Evolutionary conservation across 129 eudicot genomes (phyloP).

Genomic region (Escallonia rubra): DNA sequence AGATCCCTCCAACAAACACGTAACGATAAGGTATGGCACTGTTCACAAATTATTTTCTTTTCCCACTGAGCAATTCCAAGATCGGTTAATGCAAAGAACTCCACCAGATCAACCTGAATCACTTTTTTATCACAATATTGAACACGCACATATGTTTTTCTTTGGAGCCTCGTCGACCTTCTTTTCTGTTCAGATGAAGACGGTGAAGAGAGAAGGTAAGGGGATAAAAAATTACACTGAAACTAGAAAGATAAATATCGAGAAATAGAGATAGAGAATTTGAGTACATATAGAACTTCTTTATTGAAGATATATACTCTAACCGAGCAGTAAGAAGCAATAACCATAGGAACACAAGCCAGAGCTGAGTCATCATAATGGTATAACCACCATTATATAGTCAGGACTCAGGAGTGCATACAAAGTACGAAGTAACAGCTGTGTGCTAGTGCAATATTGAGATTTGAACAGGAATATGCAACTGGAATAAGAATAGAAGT

Average conservation of each 20-base stretch:
- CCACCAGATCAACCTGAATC: conserved; percentile 26
- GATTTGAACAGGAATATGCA: too few relatives aligned
- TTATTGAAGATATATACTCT: neutral
- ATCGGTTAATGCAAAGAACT: conserved; percentile 13
- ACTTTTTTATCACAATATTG: conserved; percentile 59
- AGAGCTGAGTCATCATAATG: neutral
- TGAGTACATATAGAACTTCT: neutral
- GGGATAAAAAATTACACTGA: neutral
- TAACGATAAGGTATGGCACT: conserved; percentile 23
- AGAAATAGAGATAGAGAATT: neutral
- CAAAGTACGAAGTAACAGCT: too few relatives aligned
- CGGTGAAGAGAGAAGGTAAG: neutral
- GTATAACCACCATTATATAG: too few relatives aligned
- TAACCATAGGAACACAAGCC: neutral
- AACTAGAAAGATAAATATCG: conserved; percentile 2
- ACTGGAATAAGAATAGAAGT: too few relatives aligned
- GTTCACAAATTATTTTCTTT: conserved; percentile 47
- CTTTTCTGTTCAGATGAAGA: conserved; percentile 53
- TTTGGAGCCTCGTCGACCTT: conserved; percentile 78
- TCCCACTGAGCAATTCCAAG: conserved; percentile 34
- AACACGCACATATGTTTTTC: conserved; percentile 59
- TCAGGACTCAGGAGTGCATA: too few relatives aligned
- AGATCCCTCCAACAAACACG: conserved; percentile 22
- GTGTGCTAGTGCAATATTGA: too few relatives aligned
- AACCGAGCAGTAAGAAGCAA: neutral